These are phyloP conservation scores for Kwoniella sp. DNA, from an alignment of 768 basidiomycete species.

Conservation along the genomic window DNA sequence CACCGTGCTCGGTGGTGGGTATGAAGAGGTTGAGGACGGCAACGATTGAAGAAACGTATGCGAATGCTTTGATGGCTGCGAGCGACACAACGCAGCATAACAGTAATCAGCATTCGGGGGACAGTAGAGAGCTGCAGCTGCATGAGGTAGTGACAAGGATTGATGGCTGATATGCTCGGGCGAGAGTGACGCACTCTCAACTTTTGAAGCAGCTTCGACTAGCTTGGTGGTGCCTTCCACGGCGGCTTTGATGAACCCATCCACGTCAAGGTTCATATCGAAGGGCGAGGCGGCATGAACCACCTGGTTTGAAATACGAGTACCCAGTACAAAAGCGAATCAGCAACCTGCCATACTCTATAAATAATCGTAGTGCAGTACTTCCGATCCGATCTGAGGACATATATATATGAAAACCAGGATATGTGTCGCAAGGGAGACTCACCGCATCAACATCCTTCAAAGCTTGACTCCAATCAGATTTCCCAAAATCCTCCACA, in stretches of 20 bases:
- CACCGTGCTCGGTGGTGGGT: slow-evolving; percentile 26
- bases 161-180: no score
- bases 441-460: slow-evolving; percentile 41
- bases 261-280: slow-evolving; percentile 26
- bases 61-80: slow-evolving; percentile 35
- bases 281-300: slow-evolving; percentile 43
- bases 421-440: no score
- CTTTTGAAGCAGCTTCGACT: slow-evolving; percentile 40
- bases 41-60: slow-evolving; percentile 34
- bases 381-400: no score
- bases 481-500: slow-evolving; percentile 43
- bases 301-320: slow-evolving; percentile 20
- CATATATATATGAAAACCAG: no score
- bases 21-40: slow-evolving; percentile 31
- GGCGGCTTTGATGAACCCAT: slow-evolving; percentile 37
- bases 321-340: no score
- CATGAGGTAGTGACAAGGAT: neutral
- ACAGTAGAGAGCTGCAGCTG: no score
- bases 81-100: no score
- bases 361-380: no score
- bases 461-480: slow-evolving; percentile 42
- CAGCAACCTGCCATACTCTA: no score
- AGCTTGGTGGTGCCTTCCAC: slow-evolving; percentile 42
- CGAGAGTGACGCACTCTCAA: no score
- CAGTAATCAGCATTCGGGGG: no score